Percentiles rank a stretch among this genome's conserved stretches.
phyloP scores from a whole-genome alignment of 345 rosid species.

The Salix dunnii region DNA sequence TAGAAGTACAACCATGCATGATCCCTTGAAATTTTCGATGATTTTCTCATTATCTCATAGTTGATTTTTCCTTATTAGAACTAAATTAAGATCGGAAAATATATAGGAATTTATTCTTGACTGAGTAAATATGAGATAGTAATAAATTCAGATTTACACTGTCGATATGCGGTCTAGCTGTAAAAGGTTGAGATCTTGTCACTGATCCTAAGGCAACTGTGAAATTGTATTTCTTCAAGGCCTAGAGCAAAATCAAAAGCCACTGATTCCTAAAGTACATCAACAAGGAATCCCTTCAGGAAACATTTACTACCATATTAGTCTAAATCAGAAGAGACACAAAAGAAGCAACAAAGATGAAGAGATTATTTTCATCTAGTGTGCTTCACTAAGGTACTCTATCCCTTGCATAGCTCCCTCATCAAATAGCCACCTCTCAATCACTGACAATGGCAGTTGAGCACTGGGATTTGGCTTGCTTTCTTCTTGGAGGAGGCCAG shows the following conservation, averaged over 20 bases:
- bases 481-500: slow-evolving; percentile 44
- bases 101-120: slow-evolving; percentile 12
- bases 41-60: too few species aligned
- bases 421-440: slow-evolving; percentile 73
- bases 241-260: slow-evolving; percentile 15
- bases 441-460: slow-evolving; percentile 47
- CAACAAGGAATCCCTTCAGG: slow-evolving; percentile 24
- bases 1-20: too few species aligned
- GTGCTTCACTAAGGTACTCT: slow-evolving; percentile 38
- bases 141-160: slow-evolving; percentile 20
- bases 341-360: background rate
- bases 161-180: slow-evolving; percentile 17
- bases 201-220: slow-evolving; percentile 5
- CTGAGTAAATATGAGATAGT: slow-evolving; percentile 5
- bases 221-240: slow-evolving; percentile 3
- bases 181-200: slow-evolving; percentile 5
- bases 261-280: slow-evolving; percentile 2
- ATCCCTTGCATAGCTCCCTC: slow-evolving; percentile 46
- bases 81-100: background rate
- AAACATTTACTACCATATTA: slow-evolving; percentile 12
- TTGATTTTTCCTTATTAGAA: background rate
- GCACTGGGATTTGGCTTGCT: slow-evolving; percentile 34
- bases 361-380: slow-evolving; percentile 33
- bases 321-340: background rate
- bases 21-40: background rate